Evolutionary conservation across 2,329 filamentous ascomycete species (phyloP).

Genomic region (Arachnomyces sp.): DNA sequence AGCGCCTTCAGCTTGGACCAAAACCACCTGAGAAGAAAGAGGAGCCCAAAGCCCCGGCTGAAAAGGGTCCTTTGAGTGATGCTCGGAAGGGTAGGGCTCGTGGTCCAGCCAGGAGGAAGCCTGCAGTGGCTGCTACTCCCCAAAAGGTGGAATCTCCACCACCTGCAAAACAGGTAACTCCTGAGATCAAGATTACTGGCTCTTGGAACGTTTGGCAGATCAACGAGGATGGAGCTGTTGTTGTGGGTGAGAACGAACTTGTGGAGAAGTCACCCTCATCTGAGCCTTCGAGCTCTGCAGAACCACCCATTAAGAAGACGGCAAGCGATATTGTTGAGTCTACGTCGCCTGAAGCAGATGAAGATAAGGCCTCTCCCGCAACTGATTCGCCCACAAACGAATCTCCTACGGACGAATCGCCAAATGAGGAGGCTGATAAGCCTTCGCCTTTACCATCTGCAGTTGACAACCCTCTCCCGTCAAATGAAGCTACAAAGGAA

Average conservation of each 20-base stretch:
- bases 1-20: slow-evolving; percentile 73
- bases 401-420: not conserved
- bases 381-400: not conserved
- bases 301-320: too few relatives aligned
- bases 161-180: slow-evolving; percentile 23
- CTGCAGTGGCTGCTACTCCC: slow-evolving; percentile 49
- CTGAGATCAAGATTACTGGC: slow-evolving; percentile 31
- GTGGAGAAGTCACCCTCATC: too few relatives aligned
- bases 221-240: slow-evolving; percentile 25
- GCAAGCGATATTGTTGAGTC: too few relatives aligned
- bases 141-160: slow-evolving; percentile 6
- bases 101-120: slow-evolving; percentile 71
- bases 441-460: not conserved
- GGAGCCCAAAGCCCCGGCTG: slow-evolving; percentile 48
- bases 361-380: not conserved
- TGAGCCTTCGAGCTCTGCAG: too few relatives aligned
- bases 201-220: slow-evolving; percentile 36
- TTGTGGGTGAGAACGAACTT: slow-evolving; percentile 16
- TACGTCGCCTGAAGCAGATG: not conserved
- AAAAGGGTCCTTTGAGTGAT: slow-evolving; percentile 75
- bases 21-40: slow-evolving; percentile 65
- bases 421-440: not conserved
- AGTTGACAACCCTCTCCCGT: not conserved
- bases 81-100: slow-evolving; percentile 84
- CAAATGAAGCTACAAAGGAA: not conserved